phyloP scores from a whole-genome alignment of 441 rosid genomes.

The Francoa sonchifolia region DNA sequence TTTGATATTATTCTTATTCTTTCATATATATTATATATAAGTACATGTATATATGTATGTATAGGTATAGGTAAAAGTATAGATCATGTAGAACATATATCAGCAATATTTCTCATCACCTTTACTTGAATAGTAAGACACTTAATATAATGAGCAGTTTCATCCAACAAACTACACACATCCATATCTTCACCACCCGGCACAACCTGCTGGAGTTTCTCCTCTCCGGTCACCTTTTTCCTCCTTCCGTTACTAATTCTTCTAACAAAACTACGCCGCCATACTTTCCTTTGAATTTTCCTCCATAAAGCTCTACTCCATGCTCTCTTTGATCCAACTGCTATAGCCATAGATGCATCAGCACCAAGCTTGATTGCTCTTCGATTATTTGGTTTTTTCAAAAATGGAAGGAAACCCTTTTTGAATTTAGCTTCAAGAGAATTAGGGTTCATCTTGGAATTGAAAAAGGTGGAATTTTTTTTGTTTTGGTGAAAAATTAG shows the following conservation, averaged over 20 bases:
- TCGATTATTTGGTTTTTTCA: too few species aligned
- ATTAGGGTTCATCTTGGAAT: too few species aligned
- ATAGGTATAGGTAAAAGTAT: too few species aligned
- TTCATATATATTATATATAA: too few species aligned
- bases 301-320: slow-evolving; percentile 42
- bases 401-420: too few species aligned
- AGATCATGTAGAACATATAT: slow-evolving; percentile 22
- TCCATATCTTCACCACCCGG: slow-evolving; percentile 25
- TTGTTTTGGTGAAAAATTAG: too few species aligned
- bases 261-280: neutral
- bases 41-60: too few species aligned
- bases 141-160: slow-evolving; percentile 41
- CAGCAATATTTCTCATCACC: slow-evolving; percentile 38
- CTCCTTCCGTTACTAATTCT: slow-evolving; percentile 2
- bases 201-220: neutral
- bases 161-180: slow-evolving; percentile 30
- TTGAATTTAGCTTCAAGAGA: too few species aligned
- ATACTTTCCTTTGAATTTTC: slow-evolving; percentile 23
- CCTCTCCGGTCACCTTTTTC: neutral
- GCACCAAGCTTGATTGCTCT: slow-evolving; percentile 38
- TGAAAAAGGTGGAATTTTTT: too few species aligned
- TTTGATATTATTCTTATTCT: too few species aligned
- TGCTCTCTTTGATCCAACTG: slow-evolving; percentile 34
- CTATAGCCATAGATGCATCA: slow-evolving; percentile 37
- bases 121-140: slow-evolving; percentile 39